These are phyloP conservation scores for Furcasterigmium furcatum DNA, from an alignment of 2,329 filamentous ascomycete species.

Conservation along the genomic window DNA sequence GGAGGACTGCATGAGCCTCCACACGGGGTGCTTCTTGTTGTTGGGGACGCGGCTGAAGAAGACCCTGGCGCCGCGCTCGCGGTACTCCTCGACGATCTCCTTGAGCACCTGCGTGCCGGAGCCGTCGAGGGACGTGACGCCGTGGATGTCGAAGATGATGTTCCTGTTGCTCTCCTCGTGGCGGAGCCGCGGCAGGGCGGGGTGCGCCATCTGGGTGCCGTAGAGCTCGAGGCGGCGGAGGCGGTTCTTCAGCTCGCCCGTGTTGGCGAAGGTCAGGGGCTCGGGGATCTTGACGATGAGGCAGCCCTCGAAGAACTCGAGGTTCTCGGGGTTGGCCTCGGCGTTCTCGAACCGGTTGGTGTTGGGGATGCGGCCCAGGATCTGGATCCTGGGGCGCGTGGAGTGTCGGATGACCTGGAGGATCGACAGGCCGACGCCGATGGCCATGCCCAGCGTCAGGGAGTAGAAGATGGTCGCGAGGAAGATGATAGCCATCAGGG, in stretches of 20 bases:
- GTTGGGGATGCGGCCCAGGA: constrained; percentile 83
- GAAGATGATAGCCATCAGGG: constrained; percentile 88
- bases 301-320: constrained; percentile 90
- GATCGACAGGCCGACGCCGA: constrained; percentile 87
- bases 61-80: constrained; percentile 71
- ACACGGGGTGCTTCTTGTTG: constrained; percentile 53
- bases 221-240: constrained; percentile 84
- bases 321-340: constrained; percentile 64
- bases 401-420: constrained; percentile 87
- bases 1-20: constrained; percentile 68
- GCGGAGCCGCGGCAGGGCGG: constrained; percentile 78
- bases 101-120: constrained; percentile 87
- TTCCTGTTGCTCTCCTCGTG: constrained; percentile 81
- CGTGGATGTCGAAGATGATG: constrained; percentile 95
- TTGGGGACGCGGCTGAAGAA: constrained; percentile 65
- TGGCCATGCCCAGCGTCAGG: constrained; percentile 86
- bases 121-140: constrained; percentile 92
- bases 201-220: constrained; percentile 81
- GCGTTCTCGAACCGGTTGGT: constrained; percentile 86
- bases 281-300: constrained; percentile 98
- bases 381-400: constrained; percentile 92
- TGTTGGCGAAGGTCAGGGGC: constrained; percentile 95
- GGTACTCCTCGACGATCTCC: constrained; percentile 83
- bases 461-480: constrained; percentile 93
- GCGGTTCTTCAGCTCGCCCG: constrained; percentile 82